These are phyloP conservation scores for Candida chauliodis DNA, from an alignment of 805 yeast species.

Conservation along the genomic window DNA sequence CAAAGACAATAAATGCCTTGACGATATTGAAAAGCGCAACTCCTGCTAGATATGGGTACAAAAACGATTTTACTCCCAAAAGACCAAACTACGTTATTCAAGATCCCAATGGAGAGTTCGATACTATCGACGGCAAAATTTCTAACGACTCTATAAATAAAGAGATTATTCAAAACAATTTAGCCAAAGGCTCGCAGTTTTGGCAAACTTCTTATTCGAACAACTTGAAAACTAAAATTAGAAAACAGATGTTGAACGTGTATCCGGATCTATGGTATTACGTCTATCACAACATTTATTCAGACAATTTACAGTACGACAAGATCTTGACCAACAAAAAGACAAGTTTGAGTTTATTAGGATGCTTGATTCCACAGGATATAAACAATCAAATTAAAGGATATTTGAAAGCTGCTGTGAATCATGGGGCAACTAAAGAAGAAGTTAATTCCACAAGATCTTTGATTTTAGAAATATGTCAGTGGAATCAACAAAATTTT, in stretches of 20 bases:
- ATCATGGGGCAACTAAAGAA: constrained; percentile 66
- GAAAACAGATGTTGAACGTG: constrained; percentile 62
- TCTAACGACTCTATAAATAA: constrained; percentile 31
- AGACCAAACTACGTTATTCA: constrained; percentile 28
- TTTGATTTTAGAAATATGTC: constrained; percentile 60
- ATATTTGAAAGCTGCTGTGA: constrained; percentile 80
- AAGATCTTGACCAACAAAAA: constrained; percentile 62
- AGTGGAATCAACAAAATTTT: too few species aligned
- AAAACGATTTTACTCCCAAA: constrained; percentile 21
- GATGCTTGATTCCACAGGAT: constrained; percentile 85
- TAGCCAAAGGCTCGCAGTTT: constrained; percentile 55
- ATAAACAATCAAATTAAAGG: constrained; percentile 93
- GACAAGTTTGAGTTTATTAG: constrained; percentile 72
- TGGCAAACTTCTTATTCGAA: constrained; percentile 71
- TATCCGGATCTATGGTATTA: constrained; percentile 84
- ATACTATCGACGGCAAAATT: constrained; percentile 35
- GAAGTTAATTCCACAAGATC: constrained; percentile 59
- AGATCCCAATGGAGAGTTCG: constrained; percentile 34
- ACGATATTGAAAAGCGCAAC: constrained; percentile 62
- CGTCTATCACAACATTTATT: constrained; percentile 69
- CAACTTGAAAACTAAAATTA: constrained; percentile 69
- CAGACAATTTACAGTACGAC: constrained; percentile 69
- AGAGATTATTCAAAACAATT: constrained; percentile 21
- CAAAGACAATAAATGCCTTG: constrained; percentile 78
- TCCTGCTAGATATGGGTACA: constrained; percentile 47